These are phyloP conservation scores for Mediolabrus comicus DNA, from an alignment of 108 stramenopile species.

Conservation along the genomic window DNA sequence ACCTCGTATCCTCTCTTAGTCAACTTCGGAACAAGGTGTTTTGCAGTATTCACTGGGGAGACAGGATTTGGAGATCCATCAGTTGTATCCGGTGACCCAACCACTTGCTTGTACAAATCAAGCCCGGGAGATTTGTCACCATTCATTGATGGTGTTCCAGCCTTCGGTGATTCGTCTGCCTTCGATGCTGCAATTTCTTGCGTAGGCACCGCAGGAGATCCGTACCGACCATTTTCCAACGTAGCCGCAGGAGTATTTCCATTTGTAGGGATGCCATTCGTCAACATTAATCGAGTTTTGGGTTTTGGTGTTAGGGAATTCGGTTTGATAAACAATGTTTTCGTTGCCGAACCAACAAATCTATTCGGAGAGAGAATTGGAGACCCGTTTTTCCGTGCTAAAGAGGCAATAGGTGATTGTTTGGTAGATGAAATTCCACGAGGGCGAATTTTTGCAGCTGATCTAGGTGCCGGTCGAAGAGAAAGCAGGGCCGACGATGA, in stretches of 20 bases:
- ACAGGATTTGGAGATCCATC: conserved; percentile 7
- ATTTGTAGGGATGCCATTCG: conserved; percentile 28
- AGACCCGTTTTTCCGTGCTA: conserved; percentile 24
- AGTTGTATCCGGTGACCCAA: conserved; percentile 39
- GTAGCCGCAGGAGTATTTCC: conserved; percentile 12
- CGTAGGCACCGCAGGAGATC: conserved; percentile 15
- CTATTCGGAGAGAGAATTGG: conserved; percentile 59
- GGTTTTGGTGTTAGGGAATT: conserved; percentile 61
- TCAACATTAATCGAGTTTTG: conserved; percentile 51
- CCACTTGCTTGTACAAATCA: conserved; percentile 68
- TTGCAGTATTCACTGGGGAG: conserved; percentile 7
- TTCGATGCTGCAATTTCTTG: conserved; percentile 7
- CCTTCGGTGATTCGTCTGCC: conserved; percentile 7
- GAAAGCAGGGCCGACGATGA: conserved; percentile 33
- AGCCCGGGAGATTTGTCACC: conserved; percentile 41
- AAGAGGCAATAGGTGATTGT: conserved; percentile 42
- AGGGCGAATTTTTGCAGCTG: conserved; percentile 72
- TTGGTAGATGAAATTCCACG: conserved; percentile 63
- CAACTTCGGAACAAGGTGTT: conserved; percentile 62
- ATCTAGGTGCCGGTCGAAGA: conserved; percentile 59
- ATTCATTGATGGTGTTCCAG: neutral
- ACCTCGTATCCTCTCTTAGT: conserved; percentile 81
- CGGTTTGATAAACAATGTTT: conserved; percentile 57
- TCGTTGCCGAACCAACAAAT: conserved; percentile 55
- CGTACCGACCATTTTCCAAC: conserved; percentile 37